Evolutionary conservation across 176 grass and related monocot genomes (phyloP).

Genomic region (Aegilops umbellulata): DNA sequence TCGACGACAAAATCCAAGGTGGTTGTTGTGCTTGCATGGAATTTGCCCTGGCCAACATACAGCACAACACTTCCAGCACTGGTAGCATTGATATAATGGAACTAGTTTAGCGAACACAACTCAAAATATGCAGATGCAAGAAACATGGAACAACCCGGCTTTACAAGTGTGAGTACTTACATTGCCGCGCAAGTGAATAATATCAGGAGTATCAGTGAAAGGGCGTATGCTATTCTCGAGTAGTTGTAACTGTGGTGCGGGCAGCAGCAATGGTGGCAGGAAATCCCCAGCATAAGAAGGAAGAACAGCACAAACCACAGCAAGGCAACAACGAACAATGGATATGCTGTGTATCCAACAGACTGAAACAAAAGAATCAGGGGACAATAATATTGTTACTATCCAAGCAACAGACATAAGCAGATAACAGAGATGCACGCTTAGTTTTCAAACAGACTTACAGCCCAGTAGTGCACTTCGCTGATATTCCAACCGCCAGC

Average conservation of each 20-base stretch:
- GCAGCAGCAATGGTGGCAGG: constrained; percentile 70
- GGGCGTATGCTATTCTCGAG: constrained; percentile 61
- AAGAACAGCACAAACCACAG: constrained; percentile 82
- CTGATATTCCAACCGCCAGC: constrained; percentile 89
- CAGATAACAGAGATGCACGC: background rate
- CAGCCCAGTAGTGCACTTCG: constrained; percentile 78
- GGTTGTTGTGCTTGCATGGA: constrained; percentile 66
- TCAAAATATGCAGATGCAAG: constrained; percentile 20
- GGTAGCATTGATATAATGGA: constrained; percentile 9
- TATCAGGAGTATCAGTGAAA: constrained; percentile 76
- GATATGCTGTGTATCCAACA: constrained; percentile 69
- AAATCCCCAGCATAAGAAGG: constrained; percentile 59
- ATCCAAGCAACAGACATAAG: background rate
- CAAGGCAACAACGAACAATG: constrained; percentile 68
- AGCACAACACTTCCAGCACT: constrained; percentile 66
- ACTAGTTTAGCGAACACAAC: constrained; percentile 21
- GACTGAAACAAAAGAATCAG: constrained; percentile 53
- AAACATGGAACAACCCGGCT: background rate
- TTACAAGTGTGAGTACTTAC: constrained; percentile 44
- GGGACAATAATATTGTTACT: background rate
- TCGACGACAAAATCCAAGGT: constrained; percentile 76
- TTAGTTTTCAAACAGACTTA: constrained; percentile 40
- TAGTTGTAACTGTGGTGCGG: constrained; percentile 52
- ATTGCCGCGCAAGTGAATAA: constrained; percentile 84
- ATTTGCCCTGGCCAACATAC: constrained; percentile 80